Base-by-base conservation (phyloP, 441 rosid species). In the Adansonia gregorii region DNA sequence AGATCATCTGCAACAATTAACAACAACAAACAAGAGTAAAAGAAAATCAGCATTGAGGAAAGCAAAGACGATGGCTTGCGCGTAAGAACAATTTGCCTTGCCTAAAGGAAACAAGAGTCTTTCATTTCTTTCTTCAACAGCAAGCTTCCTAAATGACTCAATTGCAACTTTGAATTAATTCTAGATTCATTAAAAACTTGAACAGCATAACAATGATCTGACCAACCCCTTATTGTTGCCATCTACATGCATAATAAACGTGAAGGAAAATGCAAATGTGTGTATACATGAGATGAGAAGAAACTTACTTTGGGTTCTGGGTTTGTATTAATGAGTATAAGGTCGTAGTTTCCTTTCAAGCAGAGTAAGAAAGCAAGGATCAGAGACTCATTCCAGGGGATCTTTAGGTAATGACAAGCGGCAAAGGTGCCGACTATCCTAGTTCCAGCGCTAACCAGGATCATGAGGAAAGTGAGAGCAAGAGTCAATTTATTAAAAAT, bases 341-440 rank as follows among this genome's bases (percentile, higher is more conserved):
- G 91, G 64, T 89, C 98, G 17, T 81, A 80, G 66, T 95, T 90
- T 24, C 98, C 97, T 81, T 93, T 95, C 85, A 85, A 65, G 77
- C 88, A 89, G 78, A 95, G 89, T 2, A 92, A 72, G 22, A 87
- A 85, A 14, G 90, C 81, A 5, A 95, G 85, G 73, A 95, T 60
- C 7, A 89, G 74, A 17, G 88, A 90, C 72, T 93, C 86, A 19
- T 80, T 79, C 79, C 65, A 74, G 0, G 98, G 94, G 51, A 92
- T 78, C 76, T 83, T 84, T 7, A 87, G 81, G 83, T 83, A 81
- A 52, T 76, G 83, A 68, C 90, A 91, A 61, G 90, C 91, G 8
- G 72, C 83, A 15, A 93, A 56, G 0, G 94, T 91, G 15, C 94
- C 98, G 0, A 83, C 78, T 8, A 91, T 82, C 84, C 90, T 91